Conservation (phyloP, 805 yeast genomes). For the Wickerhamomyces kurtzmanii region DNA sequence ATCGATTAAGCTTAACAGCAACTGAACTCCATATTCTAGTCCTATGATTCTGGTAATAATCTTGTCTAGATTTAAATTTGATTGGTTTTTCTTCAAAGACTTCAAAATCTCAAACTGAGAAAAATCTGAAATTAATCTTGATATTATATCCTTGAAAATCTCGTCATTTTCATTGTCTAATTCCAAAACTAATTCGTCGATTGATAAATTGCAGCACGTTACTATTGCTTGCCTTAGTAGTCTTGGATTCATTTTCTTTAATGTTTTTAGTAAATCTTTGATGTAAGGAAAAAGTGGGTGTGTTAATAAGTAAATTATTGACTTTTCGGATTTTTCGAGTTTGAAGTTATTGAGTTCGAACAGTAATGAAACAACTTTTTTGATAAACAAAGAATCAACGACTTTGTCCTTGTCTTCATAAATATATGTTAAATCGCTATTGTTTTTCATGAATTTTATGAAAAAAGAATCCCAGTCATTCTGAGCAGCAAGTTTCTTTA, state of each 20-base stretch:
- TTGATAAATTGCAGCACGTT: conserved; percentile 62
- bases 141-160: conserved; percentile 56
- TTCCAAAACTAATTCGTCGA: conserved; percentile 53
- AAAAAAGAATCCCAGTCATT: conserved; percentile 14
- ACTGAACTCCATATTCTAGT: conserved; percentile 43
- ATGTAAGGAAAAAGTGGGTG: conserved; percentile 82
- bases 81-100: conserved; percentile 20
- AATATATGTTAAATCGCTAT: conserved; percentile 36
- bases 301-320: conserved; percentile 67
- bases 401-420: conserved; percentile 59
- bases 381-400: conserved; percentile 49
- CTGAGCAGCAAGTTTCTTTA: conserved; percentile 6
- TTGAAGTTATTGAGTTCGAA: conserved; percentile 20
- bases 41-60: conserved; percentile 34
- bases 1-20: conserved; percentile 60
- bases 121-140: conserved; percentile 58
- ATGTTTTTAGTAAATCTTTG: conserved; percentile 39
- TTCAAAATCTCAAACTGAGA: conserved; percentile 48
- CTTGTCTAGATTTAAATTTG: conserved; percentile 21
- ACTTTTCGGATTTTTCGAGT: conserved; percentile 35
- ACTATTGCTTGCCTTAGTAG: conserved; percentile 75
- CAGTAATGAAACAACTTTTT: conserved; percentile 31
- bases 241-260: conserved; percentile 48
- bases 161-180: conserved; percentile 51
- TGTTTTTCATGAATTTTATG: conserved; percentile 20